Evolutionary conservation across 23 red algal genomes (phyloP), one percentile per base, ranked within the genome.

Genomic region (Gracilaria caudata): DNA sequence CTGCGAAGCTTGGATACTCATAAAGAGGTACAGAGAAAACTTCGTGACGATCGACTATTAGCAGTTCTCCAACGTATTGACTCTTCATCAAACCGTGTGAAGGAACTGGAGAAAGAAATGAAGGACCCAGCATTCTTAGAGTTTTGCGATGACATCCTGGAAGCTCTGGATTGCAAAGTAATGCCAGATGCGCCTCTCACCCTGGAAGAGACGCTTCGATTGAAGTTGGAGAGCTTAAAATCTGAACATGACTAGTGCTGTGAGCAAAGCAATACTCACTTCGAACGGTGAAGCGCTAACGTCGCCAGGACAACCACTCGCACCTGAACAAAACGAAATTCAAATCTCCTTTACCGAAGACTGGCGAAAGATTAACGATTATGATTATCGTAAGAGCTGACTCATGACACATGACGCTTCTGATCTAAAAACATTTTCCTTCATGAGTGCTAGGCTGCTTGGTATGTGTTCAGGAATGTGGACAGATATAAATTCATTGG

Each of bases 61-160:
- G 65, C 40, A 37, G 38, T 76, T 73, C 28, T 91, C 7, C 65
- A 53, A 39, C 76, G 77, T 6, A 75, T 91, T 33, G 77, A 82
- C 24, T 59, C 53, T 37, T 75, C 87, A 41, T 26, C 60, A 63
- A 76, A 91, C 33, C 75, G 63, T 14, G 61, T 68, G 8, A 75
- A 81, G 20, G 51, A 54, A 47, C 51, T 91, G 39, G 75, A 72
- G 45, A 75, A 38, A 13, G 77, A 73, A 72, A 91, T 91, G 87
- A 25, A 81, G 21, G 87, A 82, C 53, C 87, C 78, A 33, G 77
- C 87, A n/a, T 81, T 82, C 78, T 38, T 91, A 0, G 87, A 82
- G 46, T 74, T 91, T 40, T 82, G 87, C 43, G 87, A 81, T 73
- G 87, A 82, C 26, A 51, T 81, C 21, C 46, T 82, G n/a, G 77